Evolutionary conservation across 2,329 filamentous ascomycete genomes (phyloP), one percentile per base, ranked within the genome.

Genomic region (Pleomassaria siparia): DNA sequence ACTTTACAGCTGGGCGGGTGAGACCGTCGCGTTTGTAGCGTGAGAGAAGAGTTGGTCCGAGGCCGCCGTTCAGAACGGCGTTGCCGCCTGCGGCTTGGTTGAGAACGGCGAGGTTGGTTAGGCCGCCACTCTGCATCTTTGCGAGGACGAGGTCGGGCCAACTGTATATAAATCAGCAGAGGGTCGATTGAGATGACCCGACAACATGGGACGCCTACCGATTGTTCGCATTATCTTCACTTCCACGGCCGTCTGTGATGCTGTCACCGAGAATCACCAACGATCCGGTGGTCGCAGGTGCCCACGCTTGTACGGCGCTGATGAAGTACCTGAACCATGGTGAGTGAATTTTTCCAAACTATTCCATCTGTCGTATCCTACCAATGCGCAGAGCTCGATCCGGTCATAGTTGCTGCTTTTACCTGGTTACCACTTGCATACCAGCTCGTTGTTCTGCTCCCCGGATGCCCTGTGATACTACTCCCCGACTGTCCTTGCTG

Each of bases 51-150:
- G 78, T 80, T 2, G 84, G 84, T 0, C 84, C 83, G 0, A 85
- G 72, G 0, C 83, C 80, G 42, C 83, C 82, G 8, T 69, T 66
- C 0, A 87, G 75, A 2, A 87, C 75, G 0, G 81, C 72, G 66
- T 87, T 87, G 18, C 84, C 84, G 39, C 84, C 84, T 1, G 83
- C 83, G 2, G 82, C 84, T 68, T 86, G 80, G 70, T 87, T 86
- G 54, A 76, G 71, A 11, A 86, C 69, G 12, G 76, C 75, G 42
- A 86, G 74, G 49, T 77, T 69, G 20, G 69, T 70, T 43, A 77
- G 73, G 10, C 60, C 50, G 12, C 63, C 59, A 41, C 44, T 18
- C 62, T 47, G 74, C 62, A 52, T 80, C 76, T 70, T 84, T 71
- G 40, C 74, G 16, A 53, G 46, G 30, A 58, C 43, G n/a, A 56